These are phyloP conservation scores for Populus ilicifolia DNA, from an alignment of 345 rosid species.

Conservation along the genomic window DNA sequence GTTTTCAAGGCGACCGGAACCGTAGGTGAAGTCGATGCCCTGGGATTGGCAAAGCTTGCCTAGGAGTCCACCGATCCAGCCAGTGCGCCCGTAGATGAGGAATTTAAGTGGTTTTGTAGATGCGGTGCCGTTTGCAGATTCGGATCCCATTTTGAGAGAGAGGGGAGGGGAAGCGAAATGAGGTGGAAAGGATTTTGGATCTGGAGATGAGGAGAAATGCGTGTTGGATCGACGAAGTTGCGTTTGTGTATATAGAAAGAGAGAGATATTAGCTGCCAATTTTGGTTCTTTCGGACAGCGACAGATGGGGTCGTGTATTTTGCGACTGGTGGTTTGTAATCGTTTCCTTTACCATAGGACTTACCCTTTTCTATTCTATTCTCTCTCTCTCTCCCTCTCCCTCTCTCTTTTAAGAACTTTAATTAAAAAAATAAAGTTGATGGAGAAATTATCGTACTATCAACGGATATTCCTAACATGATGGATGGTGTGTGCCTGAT, in stretches of 20 bases:
- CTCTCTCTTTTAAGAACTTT: too few relatives aligned
- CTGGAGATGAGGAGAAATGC: not conserved
- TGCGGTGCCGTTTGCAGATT: conserved; percentile 47
- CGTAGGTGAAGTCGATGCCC: conserved; percentile 61
- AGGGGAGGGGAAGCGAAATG: not conserved
- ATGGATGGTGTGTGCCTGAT: too few relatives aligned
- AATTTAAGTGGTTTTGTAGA: conserved; percentile 45
- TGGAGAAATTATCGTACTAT: too few relatives aligned
- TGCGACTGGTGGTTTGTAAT: too few relatives aligned
- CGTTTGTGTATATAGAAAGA: not conserved
- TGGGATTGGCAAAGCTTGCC: conserved; percentile 69
- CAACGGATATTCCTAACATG: too few relatives aligned
- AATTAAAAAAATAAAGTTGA: too few relatives aligned
- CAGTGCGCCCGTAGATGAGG: conserved; percentile 85
- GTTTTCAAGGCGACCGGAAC: conserved; percentile 79
- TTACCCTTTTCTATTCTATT: too few relatives aligned
- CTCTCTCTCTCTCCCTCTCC: too few relatives aligned
- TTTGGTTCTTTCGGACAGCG: not conserved
- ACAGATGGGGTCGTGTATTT: not conserved
- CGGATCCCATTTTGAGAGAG: conserved; percentile 39
- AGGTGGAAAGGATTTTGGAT: not conserved
- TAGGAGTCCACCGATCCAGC: conserved; percentile 90
- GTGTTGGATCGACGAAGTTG: not conserved
- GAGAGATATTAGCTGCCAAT: not conserved
- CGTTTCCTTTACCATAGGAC: too few relatives aligned